Conservation (phyloP, 768 basidiomycete species). For the Nidularia sp. region DNA sequence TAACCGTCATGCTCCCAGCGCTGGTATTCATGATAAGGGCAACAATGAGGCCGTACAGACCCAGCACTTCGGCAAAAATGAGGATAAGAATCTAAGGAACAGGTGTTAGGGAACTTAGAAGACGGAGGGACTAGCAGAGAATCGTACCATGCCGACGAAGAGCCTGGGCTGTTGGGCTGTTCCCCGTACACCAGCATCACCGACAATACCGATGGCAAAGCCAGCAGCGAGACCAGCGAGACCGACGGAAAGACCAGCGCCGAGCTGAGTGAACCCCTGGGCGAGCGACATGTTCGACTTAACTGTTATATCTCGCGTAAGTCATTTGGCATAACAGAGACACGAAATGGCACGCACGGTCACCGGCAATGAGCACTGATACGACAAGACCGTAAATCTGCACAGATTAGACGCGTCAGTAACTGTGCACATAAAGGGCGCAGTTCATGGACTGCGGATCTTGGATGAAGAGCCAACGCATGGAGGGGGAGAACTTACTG, state of each 20-base stretch:
- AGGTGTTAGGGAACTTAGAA: background rate
- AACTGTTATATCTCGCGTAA: constrained; percentile 41
- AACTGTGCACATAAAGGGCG: background rate
- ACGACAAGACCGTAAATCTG: constrained; percentile 98
- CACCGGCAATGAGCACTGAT: constrained; percentile 90
- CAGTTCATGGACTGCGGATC: too few species aligned
- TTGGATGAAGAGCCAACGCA: too few species aligned
- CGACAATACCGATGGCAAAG: constrained; percentile 97
- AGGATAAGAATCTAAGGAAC: constrained; percentile 82
- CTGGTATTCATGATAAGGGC: constrained; percentile 94
- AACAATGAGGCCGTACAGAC: constrained; percentile 91
- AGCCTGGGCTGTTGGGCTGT: constrained; percentile 95
- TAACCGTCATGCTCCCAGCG: constrained; percentile 34
- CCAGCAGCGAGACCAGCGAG: constrained; percentile 95
- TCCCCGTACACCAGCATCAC: constrained; percentile 97
- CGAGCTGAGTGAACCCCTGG: constrained; percentile 90
- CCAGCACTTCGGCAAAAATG: constrained; percentile 94
- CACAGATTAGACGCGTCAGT: background rate
- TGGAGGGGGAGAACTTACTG: constrained; percentile 40
- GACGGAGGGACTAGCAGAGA: background rate
- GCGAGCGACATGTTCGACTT: constrained; percentile 80
- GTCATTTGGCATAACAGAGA: background rate
- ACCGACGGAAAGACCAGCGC: constrained; percentile 89
- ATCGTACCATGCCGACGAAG: constrained; percentile 86
- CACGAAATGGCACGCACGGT: constrained; percentile 51